Evolutionary conservation across 2,329 filamentous ascomycete species (phyloP).

Genomic region (Fusarium sp.): DNA sequence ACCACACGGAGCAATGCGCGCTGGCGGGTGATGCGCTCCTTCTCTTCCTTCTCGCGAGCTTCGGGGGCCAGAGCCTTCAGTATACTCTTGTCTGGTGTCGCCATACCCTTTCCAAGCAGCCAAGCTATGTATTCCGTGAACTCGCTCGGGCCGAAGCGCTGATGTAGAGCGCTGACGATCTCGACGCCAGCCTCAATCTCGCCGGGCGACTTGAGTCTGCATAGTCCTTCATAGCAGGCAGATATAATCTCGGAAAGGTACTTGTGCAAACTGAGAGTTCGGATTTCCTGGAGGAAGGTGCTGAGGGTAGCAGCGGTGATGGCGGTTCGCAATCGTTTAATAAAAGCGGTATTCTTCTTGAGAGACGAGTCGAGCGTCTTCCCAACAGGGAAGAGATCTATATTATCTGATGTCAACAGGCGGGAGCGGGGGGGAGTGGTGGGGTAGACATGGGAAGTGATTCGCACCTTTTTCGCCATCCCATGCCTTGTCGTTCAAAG

Average conservation of each 20-base stretch:
- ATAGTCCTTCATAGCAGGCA: conserved; percentile 93
- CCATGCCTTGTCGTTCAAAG: conserved; percentile 90
- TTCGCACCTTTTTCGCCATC: conserved; percentile 82
- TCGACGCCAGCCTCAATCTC: conserved; percentile 94
- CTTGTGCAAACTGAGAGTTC: conserved; percentile 90
- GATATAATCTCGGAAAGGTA: conserved; percentile 98
- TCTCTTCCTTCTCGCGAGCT: conserved; percentile 93
- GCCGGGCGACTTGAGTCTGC: conserved; percentile 89
- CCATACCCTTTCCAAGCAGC: conserved; percentile 91
- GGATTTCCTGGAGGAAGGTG: conserved; percentile 91
- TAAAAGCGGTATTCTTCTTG: conserved; percentile 98
- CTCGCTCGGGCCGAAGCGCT: conserved; percentile 89
- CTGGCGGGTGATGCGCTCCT: conserved; percentile 89
- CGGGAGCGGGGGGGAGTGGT: conserved; percentile 26
- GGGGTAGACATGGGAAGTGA: conserved; percentile 33
- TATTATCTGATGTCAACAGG: conserved; percentile 28
- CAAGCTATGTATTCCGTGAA: conserved; percentile 94
- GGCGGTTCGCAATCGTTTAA: conserved; percentile 92
- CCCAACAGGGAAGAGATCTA: conserved; percentile 83
- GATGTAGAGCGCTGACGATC: conserved; percentile 93
- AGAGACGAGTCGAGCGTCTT: conserved; percentile 90
- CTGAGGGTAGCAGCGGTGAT: conserved; percentile 82
- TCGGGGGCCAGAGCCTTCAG: conserved; percentile 85
- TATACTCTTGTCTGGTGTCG: conserved; percentile 86
- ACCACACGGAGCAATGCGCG: conserved; percentile 88